A percentile compares a stretch with the other conserved stretches of the same genome.
These are phyloP conservation scores for Tolypocladium ovalisporum DNA, from an alignment of 2,329 filamentous ascomycete genomes.

Conservation along the genomic window DNA sequence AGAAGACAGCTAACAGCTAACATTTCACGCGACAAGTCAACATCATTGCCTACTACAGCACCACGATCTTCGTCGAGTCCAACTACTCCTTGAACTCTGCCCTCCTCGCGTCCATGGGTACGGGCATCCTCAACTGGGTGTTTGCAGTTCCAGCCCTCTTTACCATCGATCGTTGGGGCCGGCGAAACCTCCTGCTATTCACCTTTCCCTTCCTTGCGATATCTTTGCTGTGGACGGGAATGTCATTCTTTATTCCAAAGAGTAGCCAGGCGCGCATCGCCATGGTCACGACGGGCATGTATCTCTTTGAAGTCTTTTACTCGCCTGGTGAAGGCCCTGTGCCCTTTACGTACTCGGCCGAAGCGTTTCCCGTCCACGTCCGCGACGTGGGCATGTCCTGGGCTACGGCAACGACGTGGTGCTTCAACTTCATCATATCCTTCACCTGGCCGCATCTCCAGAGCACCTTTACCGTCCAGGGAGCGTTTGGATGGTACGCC, in stretches of 20 bases:
- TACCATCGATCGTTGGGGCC: conserved; percentile 17
- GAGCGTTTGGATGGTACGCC: conserved; percentile 32
- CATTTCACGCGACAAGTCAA: conserved; percentile 26
- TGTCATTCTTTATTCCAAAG: conserved; percentile 11
- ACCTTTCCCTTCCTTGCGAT: conserved; percentile 17
- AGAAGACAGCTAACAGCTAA: background rate
- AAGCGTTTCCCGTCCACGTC: conserved; percentile 25
- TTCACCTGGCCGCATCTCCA: conserved; percentile 22
- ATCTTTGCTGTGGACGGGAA: background rate
- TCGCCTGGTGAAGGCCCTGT: conserved; percentile 23
- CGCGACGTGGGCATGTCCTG: conserved; percentile 27
- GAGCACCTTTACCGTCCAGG: conserved; percentile 18
- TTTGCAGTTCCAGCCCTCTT: conserved; percentile 20
- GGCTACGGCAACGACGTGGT: conserved; percentile 26
- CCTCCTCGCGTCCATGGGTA: conserved; percentile 20
- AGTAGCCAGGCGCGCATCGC: conserved; percentile 13
- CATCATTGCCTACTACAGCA: conserved; percentile 46
- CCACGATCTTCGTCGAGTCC: conserved; percentile 28
- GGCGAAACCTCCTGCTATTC: conserved; percentile 12
- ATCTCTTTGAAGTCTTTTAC: conserved; percentile 25
- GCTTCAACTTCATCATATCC: conserved; percentile 7
- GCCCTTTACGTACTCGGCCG: conserved; percentile 26
- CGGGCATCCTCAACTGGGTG: conserved; percentile 14
- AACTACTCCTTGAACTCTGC: conserved; percentile 19
- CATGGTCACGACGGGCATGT: conserved; percentile 22